Percentiles rank a stretch among this genome's conserved stretches.
These are phyloP conservation scores for Pseudogymnoascus sp. DNA, from an alignment of 2,329 filamentous ascomycete genomes.

Conservation along the genomic window DNA sequence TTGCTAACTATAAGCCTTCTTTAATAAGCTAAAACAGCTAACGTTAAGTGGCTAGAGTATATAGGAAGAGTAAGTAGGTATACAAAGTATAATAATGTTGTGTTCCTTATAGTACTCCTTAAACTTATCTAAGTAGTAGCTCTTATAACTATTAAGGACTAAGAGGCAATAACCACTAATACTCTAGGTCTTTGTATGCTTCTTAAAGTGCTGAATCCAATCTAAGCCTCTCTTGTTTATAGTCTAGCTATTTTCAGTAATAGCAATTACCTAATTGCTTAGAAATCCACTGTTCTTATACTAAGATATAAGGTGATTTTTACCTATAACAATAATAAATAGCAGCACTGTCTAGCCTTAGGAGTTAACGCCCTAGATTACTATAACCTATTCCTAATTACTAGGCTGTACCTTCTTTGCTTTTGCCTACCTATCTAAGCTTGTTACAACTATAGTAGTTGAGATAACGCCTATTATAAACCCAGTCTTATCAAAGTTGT, in stretches of 20 bases:
- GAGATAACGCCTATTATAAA: too few species aligned
- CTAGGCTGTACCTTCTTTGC: background rate
- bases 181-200: constrained; percentile 19
- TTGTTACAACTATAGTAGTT: too few species aligned
- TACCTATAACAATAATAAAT: constrained; percentile 24
- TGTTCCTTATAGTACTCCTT: constrained; percentile 28
- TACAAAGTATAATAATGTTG: constrained; percentile 35
- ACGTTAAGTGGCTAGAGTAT: constrained; percentile 32
- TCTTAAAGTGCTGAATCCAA: constrained; percentile 30
- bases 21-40: constrained; percentile 33
- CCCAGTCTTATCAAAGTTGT: too few species aligned
- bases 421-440: background rate
- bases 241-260: constrained; percentile 29
- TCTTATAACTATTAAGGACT: constrained; percentile 31
- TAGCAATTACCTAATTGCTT: constrained; percentile 27
- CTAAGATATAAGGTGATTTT: constrained; percentile 18
- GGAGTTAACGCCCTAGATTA: background rate
- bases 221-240: constrained; percentile 26
- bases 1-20: constrained; percentile 26
- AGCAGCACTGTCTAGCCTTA: constrained; percentile 16
- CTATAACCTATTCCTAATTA: too few species aligned
- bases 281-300: too few species aligned
- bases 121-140: constrained; percentile 33
- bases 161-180: constrained; percentile 26
- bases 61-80: constrained; percentile 25